Base-by-base conservation (phyloP, 2,329 filamentous ascomycete species). In the Decorospora gaudefroyi region DNA sequence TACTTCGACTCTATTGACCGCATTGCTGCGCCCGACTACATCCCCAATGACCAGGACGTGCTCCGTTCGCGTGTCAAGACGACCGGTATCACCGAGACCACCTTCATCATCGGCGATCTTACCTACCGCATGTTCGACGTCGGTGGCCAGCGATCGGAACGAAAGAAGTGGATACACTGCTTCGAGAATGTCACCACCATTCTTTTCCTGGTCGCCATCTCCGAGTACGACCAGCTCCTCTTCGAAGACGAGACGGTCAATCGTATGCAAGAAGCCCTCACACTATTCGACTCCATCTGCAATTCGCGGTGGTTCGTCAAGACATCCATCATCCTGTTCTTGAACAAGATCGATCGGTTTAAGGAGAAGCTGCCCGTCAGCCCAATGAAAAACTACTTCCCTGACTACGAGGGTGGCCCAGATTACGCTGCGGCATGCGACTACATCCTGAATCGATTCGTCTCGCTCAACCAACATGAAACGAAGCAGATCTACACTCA, bases 401-500 rank as follows among this genome's bases (percentile, higher is more conserved):
- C 84, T 30, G 84, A 87, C 65, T 87, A 86, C 69, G 92, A 97
- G 77, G 81, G 77, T 59, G 93, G 93, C 61, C 87, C 95, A 61
- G 92, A 99, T 74, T 99, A 99, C 68, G 86, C 87, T 27, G 87
- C 90, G 37, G 93, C 93, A 25, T 99, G 93, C 77, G 92, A 99
- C 74, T 99, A 99, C 77, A 97, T 99, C 66, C 83, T 99, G 52
- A 97, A 97, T 81, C 85, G 93, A 70, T 99, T 99, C 74, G 93
- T 97, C 65, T 93, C 88, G 70, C 79, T 99, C 70, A 99, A 99
- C 78, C 93, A 97, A 76, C 92, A 96, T 72, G 93, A 97, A 78
- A 96, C 90, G 42, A 99, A 99, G 81, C 93, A 99, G 74, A 97
- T 99, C 72, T 99, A 99, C 80, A 99, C 93, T 47, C 93, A 97